These are phyloP conservation scores for Moricandia moricandioides DNA, from an alignment of 345 rosid genomes.

Conservation along the genomic window DNA sequence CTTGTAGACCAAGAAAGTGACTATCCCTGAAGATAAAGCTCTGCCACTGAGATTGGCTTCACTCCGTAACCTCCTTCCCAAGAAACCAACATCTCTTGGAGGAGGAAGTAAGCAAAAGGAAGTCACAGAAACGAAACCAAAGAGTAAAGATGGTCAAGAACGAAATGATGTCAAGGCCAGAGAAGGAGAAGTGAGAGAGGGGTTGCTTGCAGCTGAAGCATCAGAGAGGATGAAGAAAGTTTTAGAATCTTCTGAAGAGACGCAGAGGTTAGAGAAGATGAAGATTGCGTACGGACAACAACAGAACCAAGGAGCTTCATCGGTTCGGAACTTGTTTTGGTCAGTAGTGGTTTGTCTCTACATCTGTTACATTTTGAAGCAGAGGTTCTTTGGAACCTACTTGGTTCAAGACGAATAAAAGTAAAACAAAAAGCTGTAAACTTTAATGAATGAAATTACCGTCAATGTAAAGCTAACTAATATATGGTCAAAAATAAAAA, in stretches of 20 bases:
- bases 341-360: constrained; percentile 33
- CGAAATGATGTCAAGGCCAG: neutral
- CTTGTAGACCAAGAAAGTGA: constrained; percentile 56
- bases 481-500: neutral
- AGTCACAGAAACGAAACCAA: constrained; percentile 15
- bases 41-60: constrained; percentile 29
- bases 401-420: constrained; percentile 4
- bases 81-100: constrained; percentile 23
- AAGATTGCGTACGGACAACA: constrained; percentile 17
- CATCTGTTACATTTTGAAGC: constrained; percentile 34
- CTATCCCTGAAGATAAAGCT: constrained; percentile 48
- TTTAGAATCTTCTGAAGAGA: constrained; percentile 27
- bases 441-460: neutral
- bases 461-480: constrained; percentile 11
- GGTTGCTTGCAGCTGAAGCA: constrained; percentile 36
- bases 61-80: constrained; percentile 38
- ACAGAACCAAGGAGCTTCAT: constrained; percentile 20
- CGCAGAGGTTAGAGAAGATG: constrained; percentile 27
- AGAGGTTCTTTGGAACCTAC: constrained; percentile 31
- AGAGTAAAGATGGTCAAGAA: constrained; percentile 9
- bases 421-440: constrained; percentile 8
- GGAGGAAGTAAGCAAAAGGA: constrained; percentile 32
- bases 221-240: constrained; percentile 33
- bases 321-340: constrained; percentile 33
- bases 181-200: constrained; percentile 13